phyloP scores from a whole-genome alignment of 140 eudicot species.

The Cichorium intybus region DNA sequence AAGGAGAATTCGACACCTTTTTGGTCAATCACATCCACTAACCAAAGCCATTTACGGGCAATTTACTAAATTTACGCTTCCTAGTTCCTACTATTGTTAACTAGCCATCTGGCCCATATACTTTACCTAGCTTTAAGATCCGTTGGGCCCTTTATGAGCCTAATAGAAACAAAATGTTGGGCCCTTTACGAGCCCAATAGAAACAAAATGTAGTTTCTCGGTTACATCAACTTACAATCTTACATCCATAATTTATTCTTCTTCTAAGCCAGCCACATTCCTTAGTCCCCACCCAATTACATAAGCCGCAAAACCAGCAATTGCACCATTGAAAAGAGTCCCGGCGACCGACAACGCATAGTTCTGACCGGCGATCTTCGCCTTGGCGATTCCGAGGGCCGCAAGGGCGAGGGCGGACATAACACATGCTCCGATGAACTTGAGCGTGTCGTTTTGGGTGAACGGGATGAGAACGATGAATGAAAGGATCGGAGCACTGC shows the following conservation, averaged over 20 bases:
- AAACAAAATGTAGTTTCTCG: not conserved
- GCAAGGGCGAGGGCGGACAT: conserved; percentile 65
- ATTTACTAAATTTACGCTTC: not conserved
- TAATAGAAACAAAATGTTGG: not conserved
- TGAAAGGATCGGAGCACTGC: conserved; percentile 71
- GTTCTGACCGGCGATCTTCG: conserved; percentile 67
- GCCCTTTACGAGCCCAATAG: not conserved
- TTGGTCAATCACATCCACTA: not conserved
- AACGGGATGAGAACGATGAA: conserved; percentile 82
- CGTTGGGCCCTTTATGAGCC: not conserved
- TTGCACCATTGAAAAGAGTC: conserved; percentile 68
- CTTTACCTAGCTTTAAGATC: not conserved
- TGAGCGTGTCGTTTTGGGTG: conserved; percentile 50
- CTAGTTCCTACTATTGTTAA: not conserved
- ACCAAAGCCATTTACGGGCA: not conserved
- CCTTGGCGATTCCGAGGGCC: conserved; percentile 63
- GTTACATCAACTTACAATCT: too few species aligned
- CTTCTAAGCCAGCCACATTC: conserved; percentile 78
- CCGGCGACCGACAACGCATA: conserved; percentile 40
- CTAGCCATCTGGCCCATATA: not conserved
- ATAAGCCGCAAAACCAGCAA: conserved; percentile 74
- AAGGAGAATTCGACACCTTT: conserved; percentile 13
- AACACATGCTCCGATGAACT: conserved; percentile 66
- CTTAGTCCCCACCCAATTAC: conserved; percentile 70
- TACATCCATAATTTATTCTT: conserved; percentile 20